These are phyloP conservation scores for Debaryomyces castellii DNA, from an alignment of 805 yeast species.

Conservation along the genomic window DNA sequence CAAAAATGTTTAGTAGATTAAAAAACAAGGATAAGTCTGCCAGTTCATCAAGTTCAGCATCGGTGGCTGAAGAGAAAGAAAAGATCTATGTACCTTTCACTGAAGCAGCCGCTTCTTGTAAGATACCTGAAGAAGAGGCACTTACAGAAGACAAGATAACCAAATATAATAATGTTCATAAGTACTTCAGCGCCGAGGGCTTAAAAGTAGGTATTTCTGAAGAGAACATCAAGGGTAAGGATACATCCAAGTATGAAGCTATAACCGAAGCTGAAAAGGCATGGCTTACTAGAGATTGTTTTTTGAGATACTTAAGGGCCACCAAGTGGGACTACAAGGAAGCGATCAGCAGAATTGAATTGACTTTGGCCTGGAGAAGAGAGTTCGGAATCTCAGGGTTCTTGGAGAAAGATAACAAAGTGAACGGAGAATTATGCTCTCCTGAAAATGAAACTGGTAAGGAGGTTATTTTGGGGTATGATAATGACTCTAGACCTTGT, in stretches of 20 bases:
- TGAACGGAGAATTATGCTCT: constrained; percentile 54
- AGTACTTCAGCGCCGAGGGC: constrained; percentile 57
- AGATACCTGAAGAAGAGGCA: constrained; percentile 48
- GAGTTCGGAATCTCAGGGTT: constrained; percentile 67
- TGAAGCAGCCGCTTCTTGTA: constrained; percentile 29
- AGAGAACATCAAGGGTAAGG: constrained; percentile 41
- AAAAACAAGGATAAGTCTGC: constrained; percentile 14
- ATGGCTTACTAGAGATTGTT: constrained; percentile 92
- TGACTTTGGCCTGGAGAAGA: constrained; percentile 89
- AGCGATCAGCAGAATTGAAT: constrained; percentile 71
- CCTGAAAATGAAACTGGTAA: constrained; percentile 89
- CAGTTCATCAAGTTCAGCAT: not conserved
- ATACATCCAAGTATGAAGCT: constrained; percentile 27
- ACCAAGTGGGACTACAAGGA: constrained; percentile 82
- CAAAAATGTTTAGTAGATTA: constrained; percentile 20
- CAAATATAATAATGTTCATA: constrained; percentile 62
- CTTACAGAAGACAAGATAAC: constrained; percentile 55
- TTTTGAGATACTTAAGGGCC: constrained; percentile 87
- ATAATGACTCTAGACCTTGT: constrained; percentile 88
- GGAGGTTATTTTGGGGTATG: constrained; percentile 87
- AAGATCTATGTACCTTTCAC: constrained; percentile 18
- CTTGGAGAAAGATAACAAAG: constrained; percentile 43
- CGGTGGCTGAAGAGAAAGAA: constrained; percentile 6
- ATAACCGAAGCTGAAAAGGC: constrained; percentile 61
- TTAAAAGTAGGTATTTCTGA: constrained; percentile 52